phyloP scores from a whole-genome alignment of 257 asterid species.

The Rauvolfia tetraphylla region DNA sequence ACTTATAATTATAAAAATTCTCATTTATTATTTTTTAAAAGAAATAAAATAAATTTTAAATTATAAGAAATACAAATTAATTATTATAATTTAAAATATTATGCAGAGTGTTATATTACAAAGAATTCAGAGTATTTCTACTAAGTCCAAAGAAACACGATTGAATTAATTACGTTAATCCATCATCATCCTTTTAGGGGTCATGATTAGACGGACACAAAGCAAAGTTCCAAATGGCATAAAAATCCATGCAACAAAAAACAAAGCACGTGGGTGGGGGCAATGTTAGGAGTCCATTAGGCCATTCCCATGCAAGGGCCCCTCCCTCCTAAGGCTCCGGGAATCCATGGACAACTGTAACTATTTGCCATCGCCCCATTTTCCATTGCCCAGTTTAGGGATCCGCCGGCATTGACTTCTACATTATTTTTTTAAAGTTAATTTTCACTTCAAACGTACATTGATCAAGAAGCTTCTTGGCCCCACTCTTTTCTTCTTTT shows the following conservation, averaged over 20 bases:
- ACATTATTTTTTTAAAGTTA: slow-evolving; percentile 3
- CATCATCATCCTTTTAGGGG: no score
- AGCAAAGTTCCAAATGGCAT: slow-evolving; percentile 13
- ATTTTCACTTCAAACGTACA: no score
- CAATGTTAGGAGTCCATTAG: not conserved
- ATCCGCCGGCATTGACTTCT: slow-evolving; percentile 32
- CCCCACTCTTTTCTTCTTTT: not conserved
- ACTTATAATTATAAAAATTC: no score
- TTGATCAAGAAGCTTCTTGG: slow-evolving; percentile 24
- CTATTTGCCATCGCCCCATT: slow-evolving; percentile 7
- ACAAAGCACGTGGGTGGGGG: slow-evolving; percentile 28
- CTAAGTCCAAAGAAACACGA: no score
- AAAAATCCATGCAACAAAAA: slow-evolving; percentile 16
- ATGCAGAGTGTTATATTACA: no score
- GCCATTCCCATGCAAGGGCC: slow-evolving; percentile 17
- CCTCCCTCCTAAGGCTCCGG: not conserved
- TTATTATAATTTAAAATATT: no score
- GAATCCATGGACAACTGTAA: slow-evolving; percentile 14
- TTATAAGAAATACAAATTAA: no score
- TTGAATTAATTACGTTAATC: no score
- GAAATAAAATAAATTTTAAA: no score
- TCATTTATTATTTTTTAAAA: no score
- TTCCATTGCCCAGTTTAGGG: not conserved
- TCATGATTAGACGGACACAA: not conserved
- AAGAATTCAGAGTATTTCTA: no score